phyloP scores from a whole-genome alignment of 75 land plant genomes.

The Adiantum capillusveneris region DNA sequence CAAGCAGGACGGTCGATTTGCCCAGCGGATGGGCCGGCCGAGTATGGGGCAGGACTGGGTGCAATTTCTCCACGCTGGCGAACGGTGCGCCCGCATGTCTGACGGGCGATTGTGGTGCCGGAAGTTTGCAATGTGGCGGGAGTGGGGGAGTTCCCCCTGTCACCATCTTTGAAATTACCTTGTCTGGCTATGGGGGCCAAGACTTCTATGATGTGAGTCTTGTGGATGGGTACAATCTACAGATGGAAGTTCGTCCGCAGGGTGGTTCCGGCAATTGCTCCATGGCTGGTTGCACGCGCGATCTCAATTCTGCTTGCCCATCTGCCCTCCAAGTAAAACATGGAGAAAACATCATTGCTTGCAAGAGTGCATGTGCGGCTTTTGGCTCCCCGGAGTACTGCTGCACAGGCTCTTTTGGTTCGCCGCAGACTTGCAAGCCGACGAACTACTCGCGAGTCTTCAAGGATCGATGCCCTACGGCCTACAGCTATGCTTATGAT shows the following conservation, averaged over 20 bases:
- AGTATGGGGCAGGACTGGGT: too few relatives aligned
- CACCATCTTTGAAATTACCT: too few relatives aligned
- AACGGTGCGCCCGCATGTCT: too few relatives aligned
- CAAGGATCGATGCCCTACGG: conserved; percentile 43
- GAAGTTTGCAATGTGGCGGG: too few relatives aligned
- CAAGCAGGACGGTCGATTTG: too few relatives aligned
- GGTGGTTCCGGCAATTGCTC: conserved; percentile 14
- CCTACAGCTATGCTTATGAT: conserved; percentile 57
- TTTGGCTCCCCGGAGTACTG: conserved; percentile 36
- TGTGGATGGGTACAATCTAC: conserved; percentile 8
- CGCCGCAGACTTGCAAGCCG: conserved; percentile 31
- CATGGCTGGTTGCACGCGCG: conserved; percentile 21
- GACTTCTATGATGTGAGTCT: conserved; percentile 14
- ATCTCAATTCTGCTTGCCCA: conserved; percentile 33
- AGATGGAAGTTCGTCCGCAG: background rate
- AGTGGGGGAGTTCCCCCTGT: too few relatives aligned
- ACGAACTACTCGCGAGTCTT: conserved; percentile 33
- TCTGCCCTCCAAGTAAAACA: conserved; percentile 35
- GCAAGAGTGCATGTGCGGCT: conserved; percentile 39
- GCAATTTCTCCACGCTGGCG: too few relatives aligned
- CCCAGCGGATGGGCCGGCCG: too few relatives aligned
- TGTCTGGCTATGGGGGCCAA: too few relatives aligned
- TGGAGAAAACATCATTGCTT: conserved; percentile 26
- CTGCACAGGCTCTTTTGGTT: conserved; percentile 35
- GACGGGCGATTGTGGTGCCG: too few relatives aligned